These are phyloP conservation scores for Gossypium schwendimanii DNA, from an alignment of 441 rosid species.

Conservation along the genomic window DNA sequence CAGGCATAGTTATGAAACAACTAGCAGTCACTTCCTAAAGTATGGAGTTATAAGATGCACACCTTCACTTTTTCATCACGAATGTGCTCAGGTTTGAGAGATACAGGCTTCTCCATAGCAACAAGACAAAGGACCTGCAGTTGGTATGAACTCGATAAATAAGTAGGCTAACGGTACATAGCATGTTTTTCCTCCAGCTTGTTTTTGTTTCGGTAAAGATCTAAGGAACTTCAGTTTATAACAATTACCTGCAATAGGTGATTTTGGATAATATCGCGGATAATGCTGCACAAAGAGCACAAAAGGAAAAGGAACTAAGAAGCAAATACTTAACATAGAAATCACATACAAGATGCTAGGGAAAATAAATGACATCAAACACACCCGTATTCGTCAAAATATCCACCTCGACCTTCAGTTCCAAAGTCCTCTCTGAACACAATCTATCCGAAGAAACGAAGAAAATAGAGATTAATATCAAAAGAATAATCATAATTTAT, in stretches of 20 bases:
- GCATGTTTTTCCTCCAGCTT: neutral
- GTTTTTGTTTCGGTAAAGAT: neutral
- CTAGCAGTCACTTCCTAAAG: neutral
- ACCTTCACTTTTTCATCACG: conserved; percentile 99
- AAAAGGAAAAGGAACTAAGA: conserved; percentile 1
- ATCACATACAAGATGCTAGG: neutral
- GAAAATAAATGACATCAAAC: conserved; percentile 9
- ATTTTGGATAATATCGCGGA: conserved; percentile 96
- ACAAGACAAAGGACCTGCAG: conserved; percentile 86
- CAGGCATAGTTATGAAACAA: neutral
- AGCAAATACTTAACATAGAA: neutral
- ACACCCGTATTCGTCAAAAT: conserved; percentile 97
- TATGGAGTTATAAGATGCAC: neutral
- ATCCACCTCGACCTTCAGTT: conserved; percentile 98
- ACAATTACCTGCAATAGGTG: conserved; percentile 78
- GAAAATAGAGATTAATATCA: neutral
- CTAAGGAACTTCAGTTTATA: neutral
- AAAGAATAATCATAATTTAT: neutral
- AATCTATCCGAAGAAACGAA: conserved; percentile 42
- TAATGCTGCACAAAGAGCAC: conserved; percentile 57
- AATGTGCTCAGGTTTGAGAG: conserved; percentile 91
- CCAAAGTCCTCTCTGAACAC: conserved; percentile 98
- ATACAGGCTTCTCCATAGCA: conserved; percentile 96
- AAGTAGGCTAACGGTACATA: neutral
- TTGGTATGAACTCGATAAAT: conserved; percentile 16